Percentiles rank a stretch among this genome's conserved stretches.
Evolutionary conservation across 2,329 filamentous ascomycete species (phyloP).

Genomic region (Fusarium palustre): DNA sequence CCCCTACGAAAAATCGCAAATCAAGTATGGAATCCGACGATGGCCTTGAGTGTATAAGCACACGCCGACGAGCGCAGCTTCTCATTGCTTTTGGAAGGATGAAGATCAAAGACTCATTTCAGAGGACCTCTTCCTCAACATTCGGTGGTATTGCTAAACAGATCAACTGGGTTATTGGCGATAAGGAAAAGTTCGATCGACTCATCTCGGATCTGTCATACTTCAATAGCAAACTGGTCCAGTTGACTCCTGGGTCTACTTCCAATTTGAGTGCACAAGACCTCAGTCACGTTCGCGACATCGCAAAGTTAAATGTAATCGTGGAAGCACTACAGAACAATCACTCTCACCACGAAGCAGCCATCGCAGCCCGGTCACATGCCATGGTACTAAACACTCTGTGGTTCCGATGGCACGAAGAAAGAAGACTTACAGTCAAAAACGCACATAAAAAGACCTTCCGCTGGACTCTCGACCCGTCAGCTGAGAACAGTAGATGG

Average conservation of each 20-base stretch:
- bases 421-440: background rate
- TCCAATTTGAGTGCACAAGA: too few relatives aligned
- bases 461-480: background rate
- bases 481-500: too few relatives aligned
- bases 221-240: background rate
- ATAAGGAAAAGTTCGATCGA: background rate
- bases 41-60: background rate
- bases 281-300: too few relatives aligned
- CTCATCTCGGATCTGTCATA: background rate
- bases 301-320: background rate
- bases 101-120: background rate
- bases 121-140: too few relatives aligned
- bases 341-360: fast-evolving
- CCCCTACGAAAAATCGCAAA: background rate
- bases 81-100: background rate
- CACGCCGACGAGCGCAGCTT: fast-evolving
- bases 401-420: background rate
- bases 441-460: background rate
- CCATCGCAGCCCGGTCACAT: background rate
- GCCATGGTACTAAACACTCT: background rate
- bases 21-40: background rate
- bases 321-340: background rate
- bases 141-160: background rate
- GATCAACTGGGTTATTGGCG: background rate
- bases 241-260: too few relatives aligned